Evolutionary conservation across 768 basidiomycete species (phyloP).

Genomic region (Leccinum olivaceopallidum): DNA sequence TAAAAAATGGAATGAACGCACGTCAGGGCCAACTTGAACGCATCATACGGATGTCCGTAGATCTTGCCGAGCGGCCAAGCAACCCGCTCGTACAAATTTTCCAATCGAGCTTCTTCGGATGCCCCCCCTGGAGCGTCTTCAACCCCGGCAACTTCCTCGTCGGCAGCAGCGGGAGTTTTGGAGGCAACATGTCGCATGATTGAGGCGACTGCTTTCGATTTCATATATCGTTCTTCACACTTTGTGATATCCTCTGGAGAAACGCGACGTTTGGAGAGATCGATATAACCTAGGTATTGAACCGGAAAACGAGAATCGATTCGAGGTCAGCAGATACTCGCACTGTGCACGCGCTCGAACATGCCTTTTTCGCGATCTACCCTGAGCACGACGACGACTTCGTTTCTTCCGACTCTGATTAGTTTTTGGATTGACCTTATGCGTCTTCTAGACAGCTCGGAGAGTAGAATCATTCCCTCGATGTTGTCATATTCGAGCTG

Average conservation of each 20-base stretch:
- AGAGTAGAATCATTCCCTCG: constrained; percentile 99
- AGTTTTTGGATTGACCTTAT: constrained; percentile 98
- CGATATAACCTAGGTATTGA: constrained; percentile 79
- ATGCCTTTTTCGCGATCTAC: constrained; percentile 99
- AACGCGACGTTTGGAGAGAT: constrained; percentile 96
- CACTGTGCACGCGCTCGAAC: constrained; percentile 13
- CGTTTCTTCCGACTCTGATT: constrained; percentile 95
- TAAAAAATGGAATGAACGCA: constrained; percentile 46
- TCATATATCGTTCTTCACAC: constrained; percentile 98
- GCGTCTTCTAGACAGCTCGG: constrained; percentile 93
- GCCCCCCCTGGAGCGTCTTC: constrained; percentile 34
- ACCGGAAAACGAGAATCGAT: neutral
- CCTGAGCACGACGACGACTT: constrained; percentile 95
- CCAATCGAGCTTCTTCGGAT: constrained; percentile 79
- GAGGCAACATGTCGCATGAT: constrained; percentile 91
- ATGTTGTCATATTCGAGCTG: constrained; percentile 99
- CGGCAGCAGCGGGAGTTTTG: constrained; percentile 42
- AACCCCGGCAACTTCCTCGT: constrained; percentile 20
- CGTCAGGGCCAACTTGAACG: constrained; percentile 97
- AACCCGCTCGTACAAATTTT: constrained; percentile 85
- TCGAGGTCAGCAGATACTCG: neutral
- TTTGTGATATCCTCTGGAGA: constrained; percentile 98
- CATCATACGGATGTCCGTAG: constrained; percentile 96
- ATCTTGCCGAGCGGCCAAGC: constrained; percentile 92
- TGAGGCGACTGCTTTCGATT: constrained; percentile 93